Percentiles rank a stretch among this genome's conserved stretches.
Conservation (phyloP, 2,329 filamentous ascomycete species). For the Didymella pomorum region DNA sequence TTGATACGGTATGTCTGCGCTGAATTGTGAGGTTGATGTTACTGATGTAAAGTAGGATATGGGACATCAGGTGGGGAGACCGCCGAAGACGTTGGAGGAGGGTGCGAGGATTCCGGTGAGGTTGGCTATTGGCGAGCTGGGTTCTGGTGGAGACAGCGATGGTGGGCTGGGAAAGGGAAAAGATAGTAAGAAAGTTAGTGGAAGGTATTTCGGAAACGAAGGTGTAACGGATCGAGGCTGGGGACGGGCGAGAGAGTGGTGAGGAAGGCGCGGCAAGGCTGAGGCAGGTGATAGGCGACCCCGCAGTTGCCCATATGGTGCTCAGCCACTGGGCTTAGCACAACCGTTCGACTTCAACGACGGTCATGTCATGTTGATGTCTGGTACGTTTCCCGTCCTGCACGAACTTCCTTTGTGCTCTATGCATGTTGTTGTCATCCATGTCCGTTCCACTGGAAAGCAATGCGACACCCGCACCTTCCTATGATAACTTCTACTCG, state of each 20-base stretch:
- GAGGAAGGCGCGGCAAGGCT: background rate
- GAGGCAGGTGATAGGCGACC: background rate
- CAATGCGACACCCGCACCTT: no score
- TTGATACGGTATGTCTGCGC: conserved; percentile 14
- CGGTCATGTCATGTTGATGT: no score
- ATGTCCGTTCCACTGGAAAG: no score
- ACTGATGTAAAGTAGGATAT: conserved; percentile 10
- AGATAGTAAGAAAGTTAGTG: conserved; percentile 11
- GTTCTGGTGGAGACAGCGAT: conserved; percentile 10
- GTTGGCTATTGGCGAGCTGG: conserved; percentile 22
- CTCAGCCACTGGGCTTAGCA: no score
- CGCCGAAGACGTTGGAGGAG: conserved; percentile 25
- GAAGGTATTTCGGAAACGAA: conserved; percentile 25
- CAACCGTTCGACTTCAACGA: no score
- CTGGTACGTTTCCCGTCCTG: no score
- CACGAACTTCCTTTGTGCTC: no score
- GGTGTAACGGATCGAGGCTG: conserved; percentile 18
- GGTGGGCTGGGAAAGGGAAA: conserved; percentile 3
- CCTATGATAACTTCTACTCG: no score
- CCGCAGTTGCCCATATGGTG: background rate
- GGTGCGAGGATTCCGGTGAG: conserved; percentile 22
- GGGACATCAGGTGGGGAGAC: conserved; percentile 21
- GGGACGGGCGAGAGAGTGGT: conserved; percentile 21
- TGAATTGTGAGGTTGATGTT: no score
- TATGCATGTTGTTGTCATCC: no score